A percentile compares a stretch with the other conserved stretches of the same genome.
phyloP scores from a whole-genome alignment of 495 filamentous ascomycete genomes.

The Aspergillus baeticus region DNA sequence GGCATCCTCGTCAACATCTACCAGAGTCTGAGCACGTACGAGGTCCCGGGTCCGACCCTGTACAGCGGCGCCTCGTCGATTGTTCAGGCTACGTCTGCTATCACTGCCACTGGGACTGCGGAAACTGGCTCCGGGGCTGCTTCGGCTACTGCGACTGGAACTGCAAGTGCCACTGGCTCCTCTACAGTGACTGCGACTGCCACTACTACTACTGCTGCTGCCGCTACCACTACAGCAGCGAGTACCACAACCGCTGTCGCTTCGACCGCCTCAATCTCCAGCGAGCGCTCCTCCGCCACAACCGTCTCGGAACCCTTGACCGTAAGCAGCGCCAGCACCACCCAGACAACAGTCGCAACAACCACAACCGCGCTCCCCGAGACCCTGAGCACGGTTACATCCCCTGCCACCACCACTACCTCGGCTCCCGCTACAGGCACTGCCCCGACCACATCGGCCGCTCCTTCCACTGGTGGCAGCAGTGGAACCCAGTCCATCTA shows the following conservation, averaged over 20 bases:
- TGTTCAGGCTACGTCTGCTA: constrained; percentile 19
- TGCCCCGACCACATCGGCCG: neutral
- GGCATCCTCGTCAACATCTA: constrained; percentile 62
- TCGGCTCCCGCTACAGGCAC: neutral
- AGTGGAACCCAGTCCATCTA: neutral
- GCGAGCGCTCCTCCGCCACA: neutral
- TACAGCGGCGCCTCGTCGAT: constrained; percentile 26
- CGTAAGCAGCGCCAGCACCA: neutral
- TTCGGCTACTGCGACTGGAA: neutral
- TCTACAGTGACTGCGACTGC: neutral
- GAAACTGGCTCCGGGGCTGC: neutral
- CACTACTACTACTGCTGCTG: neutral
- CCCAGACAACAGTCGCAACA: neutral
- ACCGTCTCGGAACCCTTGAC: neutral
- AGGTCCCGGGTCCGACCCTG: constrained; percentile 45
- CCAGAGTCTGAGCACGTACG: constrained; percentile 37
- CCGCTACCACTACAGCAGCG: neutral
- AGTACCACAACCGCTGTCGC: neutral
- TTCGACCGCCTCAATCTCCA: neutral
- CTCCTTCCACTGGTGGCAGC: neutral
- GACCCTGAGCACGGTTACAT: neutral
- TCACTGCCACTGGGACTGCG: constrained; percentile 20
- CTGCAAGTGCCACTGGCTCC: neutral
- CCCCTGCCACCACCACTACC: neutral
- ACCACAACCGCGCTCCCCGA: neutral